These are phyloP conservation scores for Effrenium voratum DNA, from an alignment of 73 alveolate species.

Conservation along the genomic window DNA sequence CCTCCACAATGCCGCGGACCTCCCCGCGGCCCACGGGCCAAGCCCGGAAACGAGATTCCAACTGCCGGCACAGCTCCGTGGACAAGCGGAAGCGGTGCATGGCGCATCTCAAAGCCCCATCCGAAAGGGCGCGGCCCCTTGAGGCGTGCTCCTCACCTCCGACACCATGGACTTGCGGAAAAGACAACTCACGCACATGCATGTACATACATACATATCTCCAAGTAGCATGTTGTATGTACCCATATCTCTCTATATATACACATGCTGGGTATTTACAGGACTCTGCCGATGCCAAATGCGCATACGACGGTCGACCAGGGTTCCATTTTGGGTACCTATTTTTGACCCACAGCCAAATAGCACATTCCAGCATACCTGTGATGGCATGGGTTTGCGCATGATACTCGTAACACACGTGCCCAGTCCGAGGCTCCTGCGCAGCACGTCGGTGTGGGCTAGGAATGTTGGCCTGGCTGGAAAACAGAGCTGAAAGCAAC, in stretches of 20 bases:
- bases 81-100: constrained; percentile 29
- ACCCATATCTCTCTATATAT: not conserved
- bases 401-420: not conserved
- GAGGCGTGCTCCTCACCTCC: too few relatives aligned
- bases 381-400: not conserved
- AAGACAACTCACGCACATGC: too few relatives aligned
- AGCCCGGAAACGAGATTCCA: constrained; percentile 30
- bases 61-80: constrained; percentile 4
- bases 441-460: constrained; percentile 50
- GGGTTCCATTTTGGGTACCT: not conserved
- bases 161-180: too few relatives aligned
- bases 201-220: too few relatives aligned
- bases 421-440: not conserved
- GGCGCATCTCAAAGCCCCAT: too few relatives aligned
- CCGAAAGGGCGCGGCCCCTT: too few relatives aligned
- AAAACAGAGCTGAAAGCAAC: too few relatives aligned
- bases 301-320: not conserved
- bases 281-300: not conserved
- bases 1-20: constrained; percentile 50
- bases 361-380: too few relatives aligned
- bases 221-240: too few relatives aligned
- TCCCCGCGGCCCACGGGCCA: constrained; percentile 41
- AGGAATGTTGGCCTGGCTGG: constrained; percentile 83
- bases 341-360: too few relatives aligned
- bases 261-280: too few relatives aligned